Evolutionary conservation across 768 basidiomycete genomes (phyloP), one percentile per base, ranked within the genome.

Genomic region (Lactarius sanguifluus): DNA sequence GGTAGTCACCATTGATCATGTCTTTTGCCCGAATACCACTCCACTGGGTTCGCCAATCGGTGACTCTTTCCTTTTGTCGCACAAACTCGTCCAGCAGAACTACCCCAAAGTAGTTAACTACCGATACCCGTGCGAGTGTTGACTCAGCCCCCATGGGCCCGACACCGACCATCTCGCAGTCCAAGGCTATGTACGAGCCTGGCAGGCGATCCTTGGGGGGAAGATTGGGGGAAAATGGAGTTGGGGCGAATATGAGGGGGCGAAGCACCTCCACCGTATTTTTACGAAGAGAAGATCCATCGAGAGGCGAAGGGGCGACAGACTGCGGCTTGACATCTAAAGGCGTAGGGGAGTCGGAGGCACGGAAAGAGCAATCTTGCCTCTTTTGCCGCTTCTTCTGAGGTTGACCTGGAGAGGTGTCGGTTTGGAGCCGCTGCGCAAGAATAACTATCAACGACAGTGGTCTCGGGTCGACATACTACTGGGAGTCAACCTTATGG

Each of bases 91-190:
- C 96, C 69, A 97, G 75, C 50, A 89, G 79, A 32, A 91, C 81
- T 1, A 82, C 86, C 0, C 96, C 96, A 66, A 92, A 80, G 74
- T 86, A 96, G 76, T 98, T 96, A 64, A 98, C 94, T 47, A 97
- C 74, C 59, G 90, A 92, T 69, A 96, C 91, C 38, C 96, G 87
- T 1, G 94, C 96, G 16, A 97, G 82, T 0, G 90, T 88, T 0
- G 91, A 94, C 74, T 96, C 93, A 3, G 76, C 77, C 25, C 92
- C 93, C 30, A 88, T 82, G n/a, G 86, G 81, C 1, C 94, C 94
- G n/a, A 96, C 84, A 5, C 95, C 95, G 13, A 98, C 96, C 94
- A 98, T 97, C 77, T 98, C 96, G 72, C 96, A 98, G 76, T 99
- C 96, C 34, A 99, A 79, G 0, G 94, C 87, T 52, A 97, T 78